A percentile compares a stretch with the other conserved stretches of the same genome.
These are phyloP conservation scores for Pyrenochaeta sp. DNA, from an alignment of 2,329 filamentous ascomycete species.

Conservation along the genomic window DNA sequence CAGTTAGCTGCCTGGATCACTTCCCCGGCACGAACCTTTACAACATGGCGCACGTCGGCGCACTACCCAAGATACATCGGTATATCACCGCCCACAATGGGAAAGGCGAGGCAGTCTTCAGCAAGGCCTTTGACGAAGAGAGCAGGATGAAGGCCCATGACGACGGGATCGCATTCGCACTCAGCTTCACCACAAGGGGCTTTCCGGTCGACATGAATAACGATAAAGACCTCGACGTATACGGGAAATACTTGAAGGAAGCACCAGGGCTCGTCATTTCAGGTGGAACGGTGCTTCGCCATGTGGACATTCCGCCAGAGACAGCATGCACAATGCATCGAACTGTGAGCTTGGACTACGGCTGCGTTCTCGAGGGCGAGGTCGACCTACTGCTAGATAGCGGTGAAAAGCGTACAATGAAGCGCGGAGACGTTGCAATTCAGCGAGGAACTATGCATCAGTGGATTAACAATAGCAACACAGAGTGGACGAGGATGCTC, in stretches of 20 bases:
- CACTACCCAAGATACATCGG: slow-evolving; percentile 43
- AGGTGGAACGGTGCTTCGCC: slow-evolving; percentile 57
- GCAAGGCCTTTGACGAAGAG: slow-evolving; percentile 45
- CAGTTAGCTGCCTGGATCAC: background rate
- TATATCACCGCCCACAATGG: slow-evolving; percentile 49
- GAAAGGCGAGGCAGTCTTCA: slow-evolving; percentile 49
- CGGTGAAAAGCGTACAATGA: slow-evolving; percentile 48
- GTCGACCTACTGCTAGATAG: slow-evolving; percentile 50
- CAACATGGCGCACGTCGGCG: slow-evolving; percentile 43
- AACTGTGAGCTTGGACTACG: slow-evolving; percentile 52
- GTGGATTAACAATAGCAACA: slow-evolving; percentile 48
- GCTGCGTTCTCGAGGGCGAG: slow-evolving; percentile 50
- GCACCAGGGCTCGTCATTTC: slow-evolving; percentile 61
- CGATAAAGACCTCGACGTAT: slow-evolving; percentile 57
- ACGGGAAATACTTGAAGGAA: slow-evolving; percentile 54
- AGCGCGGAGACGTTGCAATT: slow-evolving; percentile 49
- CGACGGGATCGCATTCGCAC: slow-evolving; percentile 58
- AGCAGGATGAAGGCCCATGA: slow-evolving; percentile 48
- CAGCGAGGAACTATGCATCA: slow-evolving; percentile 53
- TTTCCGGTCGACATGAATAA: slow-evolving; percentile 58
- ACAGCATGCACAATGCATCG: slow-evolving; percentile 52
- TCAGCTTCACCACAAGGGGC: slow-evolving; percentile 60
- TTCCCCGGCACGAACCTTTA: background rate
- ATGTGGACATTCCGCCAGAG: slow-evolving; percentile 49
- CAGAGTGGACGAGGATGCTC: slow-evolving; percentile 48